Evolutionary conservation across 805 yeast genomes (phyloP).

Genomic region (Blastobotrys americana): DNA sequence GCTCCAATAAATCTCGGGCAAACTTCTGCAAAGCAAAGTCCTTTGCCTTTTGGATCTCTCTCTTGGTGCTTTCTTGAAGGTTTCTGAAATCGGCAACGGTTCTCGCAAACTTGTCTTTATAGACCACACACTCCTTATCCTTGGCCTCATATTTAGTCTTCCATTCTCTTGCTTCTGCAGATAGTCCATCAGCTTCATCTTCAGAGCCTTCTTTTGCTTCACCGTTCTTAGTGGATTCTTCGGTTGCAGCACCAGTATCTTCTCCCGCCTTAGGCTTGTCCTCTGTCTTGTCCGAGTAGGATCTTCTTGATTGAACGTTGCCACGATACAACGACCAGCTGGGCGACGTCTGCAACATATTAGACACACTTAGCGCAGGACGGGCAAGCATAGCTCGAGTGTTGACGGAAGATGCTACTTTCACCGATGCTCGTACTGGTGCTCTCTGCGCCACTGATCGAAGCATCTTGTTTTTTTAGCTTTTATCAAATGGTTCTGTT

Average conservation of each 20-base stretch:
- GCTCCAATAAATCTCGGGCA: constrained; percentile 81
- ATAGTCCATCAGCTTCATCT: constrained; percentile 8
- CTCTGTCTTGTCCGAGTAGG: constrained; percentile 9
- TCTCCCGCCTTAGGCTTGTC: background rate
- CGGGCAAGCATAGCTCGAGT: too few relatives aligned
- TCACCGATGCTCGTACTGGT: too few relatives aligned
- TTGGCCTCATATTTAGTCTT: constrained; percentile 49
- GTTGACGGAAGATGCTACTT: too few relatives aligned
- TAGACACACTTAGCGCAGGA: too few relatives aligned
- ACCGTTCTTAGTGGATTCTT: background rate
- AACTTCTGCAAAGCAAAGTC: constrained; percentile 90
- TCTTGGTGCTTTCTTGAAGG: constrained; percentile 81
- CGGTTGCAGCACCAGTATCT: constrained; percentile 2
- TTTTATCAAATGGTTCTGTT: too few relatives aligned
- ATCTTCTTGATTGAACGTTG: too few relatives aligned
- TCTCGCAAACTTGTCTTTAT: constrained; percentile 76
- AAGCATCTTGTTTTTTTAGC: too few relatives aligned
- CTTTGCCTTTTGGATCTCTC: constrained; percentile 77
- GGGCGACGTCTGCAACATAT: too few relatives aligned
- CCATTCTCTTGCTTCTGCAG: constrained; percentile 25
- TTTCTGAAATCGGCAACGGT: constrained; percentile 89
- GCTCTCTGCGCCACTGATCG: too few relatives aligned
- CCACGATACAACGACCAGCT: too few relatives aligned
- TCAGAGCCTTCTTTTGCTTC: constrained; percentile 7
- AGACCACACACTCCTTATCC: constrained; percentile 59